Conservation (phyloP, 345 rosid species). For the Euphorbia pulcherrima region DNA sequence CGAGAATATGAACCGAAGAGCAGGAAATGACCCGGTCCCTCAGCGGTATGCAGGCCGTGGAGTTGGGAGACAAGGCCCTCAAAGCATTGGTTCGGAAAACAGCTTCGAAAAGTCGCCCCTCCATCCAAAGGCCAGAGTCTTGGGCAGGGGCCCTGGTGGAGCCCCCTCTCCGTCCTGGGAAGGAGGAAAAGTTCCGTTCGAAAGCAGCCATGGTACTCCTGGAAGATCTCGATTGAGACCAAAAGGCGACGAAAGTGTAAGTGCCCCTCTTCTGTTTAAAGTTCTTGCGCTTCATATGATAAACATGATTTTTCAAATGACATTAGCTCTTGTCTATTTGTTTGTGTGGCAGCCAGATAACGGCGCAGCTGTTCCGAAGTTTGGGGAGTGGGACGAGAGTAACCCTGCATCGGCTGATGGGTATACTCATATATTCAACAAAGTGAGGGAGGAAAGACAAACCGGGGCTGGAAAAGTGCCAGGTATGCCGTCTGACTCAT, state of each 20-base stretch:
- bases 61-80: conserved; percentile 33
- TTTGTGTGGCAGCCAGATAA: conserved; percentile 48
- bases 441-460: conserved; percentile 74
- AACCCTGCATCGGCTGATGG: conserved; percentile 82
- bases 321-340: conserved; percentile 10
- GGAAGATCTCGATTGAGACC: conserved; percentile 53
- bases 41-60: conserved; percentile 55
- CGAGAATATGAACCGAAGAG: conserved; percentile 35
- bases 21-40: too few relatives aligned
- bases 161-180: conserved; percentile 55
- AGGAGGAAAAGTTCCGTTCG: conserved; percentile 51
- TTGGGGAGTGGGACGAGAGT: conserved; percentile 88
- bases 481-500: conserved; percentile 41
- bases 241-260: conserved; percentile 74
- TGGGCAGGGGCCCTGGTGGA: conserved; percentile 36
- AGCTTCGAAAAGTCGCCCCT: conserved; percentile 62
- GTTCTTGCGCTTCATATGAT: too few relatives aligned
- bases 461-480: conserved; percentile 38
- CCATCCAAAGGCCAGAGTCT: conserved; percentile 43
- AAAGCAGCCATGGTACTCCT: conserved; percentile 56
- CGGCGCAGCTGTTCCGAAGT: conserved; percentile 81
- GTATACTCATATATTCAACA: conserved; percentile 80
- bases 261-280: conserved; percentile 10
- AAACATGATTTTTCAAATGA: not conserved
- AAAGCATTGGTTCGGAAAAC: too few relatives aligned